These are phyloP conservation scores for Coix lacrymajobi DNA, from an alignment of 176 grass and related monocot genomes.

Conservation along the genomic window DNA sequence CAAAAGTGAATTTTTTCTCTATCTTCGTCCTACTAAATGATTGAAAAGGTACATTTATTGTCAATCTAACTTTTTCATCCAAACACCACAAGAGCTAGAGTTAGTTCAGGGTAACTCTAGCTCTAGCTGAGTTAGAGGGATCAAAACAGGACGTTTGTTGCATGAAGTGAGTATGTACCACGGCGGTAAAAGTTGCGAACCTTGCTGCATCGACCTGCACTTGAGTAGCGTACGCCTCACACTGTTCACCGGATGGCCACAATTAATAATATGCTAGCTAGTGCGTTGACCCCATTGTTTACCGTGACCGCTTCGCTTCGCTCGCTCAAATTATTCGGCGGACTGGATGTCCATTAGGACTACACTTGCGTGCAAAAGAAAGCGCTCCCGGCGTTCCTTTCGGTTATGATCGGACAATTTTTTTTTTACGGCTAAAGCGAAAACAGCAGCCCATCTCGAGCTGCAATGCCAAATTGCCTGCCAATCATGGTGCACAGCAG, in stretches of 20 bases:
- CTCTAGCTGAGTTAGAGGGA: too few species aligned
- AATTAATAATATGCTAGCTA: too few species aligned
- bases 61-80: too few species aligned
- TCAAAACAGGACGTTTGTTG: too few species aligned
- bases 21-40: too few species aligned
- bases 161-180: not conserved
- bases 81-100: too few species aligned
- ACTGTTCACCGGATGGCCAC: not conserved
- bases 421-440: not conserved
- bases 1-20: too few species aligned
- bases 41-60: too few species aligned
- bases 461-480: not conserved
- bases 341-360: slow-evolving; percentile 36
- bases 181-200: not conserved
- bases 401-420: not conserved
- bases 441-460: not conserved
- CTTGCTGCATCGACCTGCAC: slow-evolving; percentile 4
- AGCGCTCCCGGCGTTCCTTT: not conserved
- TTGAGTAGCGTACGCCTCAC: not conserved
- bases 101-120: too few species aligned
- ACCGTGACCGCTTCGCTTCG: not conserved
- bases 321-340: not conserved
- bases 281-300: not conserved
- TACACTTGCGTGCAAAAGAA: slow-evolving; percentile 1
- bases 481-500: not conserved